phyloP scores from a whole-genome alignment of 257 asterid genomes.

The Agastache rugosa region DNA sequence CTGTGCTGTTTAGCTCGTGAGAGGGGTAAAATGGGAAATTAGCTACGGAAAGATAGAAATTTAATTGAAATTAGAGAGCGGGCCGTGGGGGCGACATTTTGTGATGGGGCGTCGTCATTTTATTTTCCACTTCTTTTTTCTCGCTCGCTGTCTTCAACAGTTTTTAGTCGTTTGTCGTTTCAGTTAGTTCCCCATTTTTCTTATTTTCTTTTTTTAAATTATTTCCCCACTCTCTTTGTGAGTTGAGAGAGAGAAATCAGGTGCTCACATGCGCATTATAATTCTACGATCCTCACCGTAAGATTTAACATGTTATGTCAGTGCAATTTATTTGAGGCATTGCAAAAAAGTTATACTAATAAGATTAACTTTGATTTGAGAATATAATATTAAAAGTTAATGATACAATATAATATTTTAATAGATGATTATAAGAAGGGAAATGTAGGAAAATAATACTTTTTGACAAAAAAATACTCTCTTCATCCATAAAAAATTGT shows the following conservation, averaged over 20 bases:
- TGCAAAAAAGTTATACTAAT: too few relatives aligned
- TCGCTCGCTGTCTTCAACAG: slow-evolving; percentile 24
- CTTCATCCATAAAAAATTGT: too few relatives aligned
- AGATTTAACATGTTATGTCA: not conserved
- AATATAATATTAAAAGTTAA: too few relatives aligned
- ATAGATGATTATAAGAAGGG: too few relatives aligned
- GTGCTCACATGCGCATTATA: not conserved
- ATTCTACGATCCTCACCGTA: not conserved
- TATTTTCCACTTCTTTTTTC: slow-evolving; percentile 25
- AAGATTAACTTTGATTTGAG: too few relatives aligned
- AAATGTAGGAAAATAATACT: too few relatives aligned
- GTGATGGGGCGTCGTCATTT: slow-evolving; percentile 41
- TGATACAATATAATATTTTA: too few relatives aligned
- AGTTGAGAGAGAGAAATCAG: not conserved
- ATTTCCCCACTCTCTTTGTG: not conserved
- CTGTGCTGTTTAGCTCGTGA: slow-evolving; percentile 42
- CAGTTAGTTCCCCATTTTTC: slow-evolving; percentile 23
- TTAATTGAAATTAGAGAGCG: not conserved
- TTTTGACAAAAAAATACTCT: too few relatives aligned
- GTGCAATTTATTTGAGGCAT: too few relatives aligned
- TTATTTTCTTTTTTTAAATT: too few relatives aligned
- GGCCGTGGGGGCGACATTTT: slow-evolving; percentile 15
- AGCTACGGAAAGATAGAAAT: not conserved
- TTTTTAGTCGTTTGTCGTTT: slow-evolving; percentile 36
- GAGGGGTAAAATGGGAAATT: slow-evolving; percentile 36